phyloP scores from a whole-genome alignment of 371 early-diverging fungal genomes.

The Rhizopus sp. region DNA sequence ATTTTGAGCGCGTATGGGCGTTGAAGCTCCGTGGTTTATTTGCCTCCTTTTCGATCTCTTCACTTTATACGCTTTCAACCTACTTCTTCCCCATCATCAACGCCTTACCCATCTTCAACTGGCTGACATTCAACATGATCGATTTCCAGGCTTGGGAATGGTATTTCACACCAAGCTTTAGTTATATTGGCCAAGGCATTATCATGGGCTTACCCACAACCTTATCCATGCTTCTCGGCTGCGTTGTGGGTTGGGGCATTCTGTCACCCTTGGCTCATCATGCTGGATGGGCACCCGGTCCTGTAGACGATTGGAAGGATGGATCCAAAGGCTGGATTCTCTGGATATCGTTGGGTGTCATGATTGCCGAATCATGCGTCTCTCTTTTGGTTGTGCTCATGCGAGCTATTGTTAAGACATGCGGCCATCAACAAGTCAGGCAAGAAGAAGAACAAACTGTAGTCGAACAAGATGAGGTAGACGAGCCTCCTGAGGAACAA shows the following conservation, averaged over 20 bases:
- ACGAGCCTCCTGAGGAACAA: constrained; percentile 50
- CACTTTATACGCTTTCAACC: constrained; percentile 63
- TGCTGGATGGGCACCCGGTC: constrained; percentile 78
- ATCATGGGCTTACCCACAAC: constrained; percentile 78
- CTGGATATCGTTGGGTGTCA: constrained; percentile 83
- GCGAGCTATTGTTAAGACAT: constrained; percentile 24
- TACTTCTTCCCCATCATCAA: constrained; percentile 66
- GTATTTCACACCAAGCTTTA: constrained; percentile 76
- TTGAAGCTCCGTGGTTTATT: constrained; percentile 58
- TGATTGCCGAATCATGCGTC: constrained; percentile 78
- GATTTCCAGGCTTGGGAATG: constrained; percentile 68
- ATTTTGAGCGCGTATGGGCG: constrained; percentile 61
- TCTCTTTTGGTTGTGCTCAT: constrained; percentile 62
- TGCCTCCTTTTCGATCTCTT: constrained; percentile 61
- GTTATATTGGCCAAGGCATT: constrained; percentile 83
- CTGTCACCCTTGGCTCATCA: constrained; percentile 70
- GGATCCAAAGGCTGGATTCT: constrained; percentile 85
- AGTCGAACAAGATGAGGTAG: constrained; percentile 30
- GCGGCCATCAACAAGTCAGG: neutral
- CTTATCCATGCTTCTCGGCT: constrained; percentile 72
- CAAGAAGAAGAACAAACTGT: constrained; percentile 22
- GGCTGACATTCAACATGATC: constrained; percentile 45
- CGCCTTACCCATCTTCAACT: constrained; percentile 70
- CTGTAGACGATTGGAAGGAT: constrained; percentile 68
- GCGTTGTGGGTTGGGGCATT: constrained; percentile 81